A percentile compares a stretch with the other conserved stretches of the same genome.
phyloP scores from a whole-genome alignment of 768 basidiomycete species.

The Galerina marginata region DNA sequence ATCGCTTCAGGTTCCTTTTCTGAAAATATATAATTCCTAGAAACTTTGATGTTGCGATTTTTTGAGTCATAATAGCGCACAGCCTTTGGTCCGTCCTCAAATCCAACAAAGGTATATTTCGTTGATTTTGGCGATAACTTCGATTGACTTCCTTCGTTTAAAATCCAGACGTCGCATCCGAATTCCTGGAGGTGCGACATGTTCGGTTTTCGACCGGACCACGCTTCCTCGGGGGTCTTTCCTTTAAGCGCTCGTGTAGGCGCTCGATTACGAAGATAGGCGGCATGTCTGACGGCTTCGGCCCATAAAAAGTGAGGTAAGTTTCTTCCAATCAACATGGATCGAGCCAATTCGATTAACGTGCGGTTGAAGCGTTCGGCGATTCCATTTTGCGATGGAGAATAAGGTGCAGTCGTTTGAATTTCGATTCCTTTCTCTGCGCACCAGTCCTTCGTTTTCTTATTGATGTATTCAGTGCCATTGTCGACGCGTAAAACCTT shows the following conservation, averaged over 20 bases:
- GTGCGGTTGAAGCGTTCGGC: constrained; percentile 13
- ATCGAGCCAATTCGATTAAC: constrained; percentile 6
- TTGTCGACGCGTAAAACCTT: constrained; percentile 20
- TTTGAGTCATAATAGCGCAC: constrained; percentile 10
- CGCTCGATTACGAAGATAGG: constrained; percentile 33
- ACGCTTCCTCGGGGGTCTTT: constrained; percentile 30
- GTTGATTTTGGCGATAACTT: background rate
- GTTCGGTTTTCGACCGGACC: constrained; percentile 20
- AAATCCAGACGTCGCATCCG: constrained; percentile 19
- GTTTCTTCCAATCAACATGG: constrained; percentile 4
- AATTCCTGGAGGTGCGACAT: constrained; percentile 30
- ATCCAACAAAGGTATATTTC: background rate
- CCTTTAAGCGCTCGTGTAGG: constrained; percentile 25
- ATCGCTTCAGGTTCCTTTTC: constrained; percentile 9
- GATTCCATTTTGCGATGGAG: constrained; percentile 11
- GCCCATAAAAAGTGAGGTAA: constrained; percentile 14
- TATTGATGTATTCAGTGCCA: constrained; percentile 30
- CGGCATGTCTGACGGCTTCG: constrained; percentile 30
- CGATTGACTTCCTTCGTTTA: constrained; percentile 5
- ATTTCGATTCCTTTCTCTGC: constrained; percentile 1
- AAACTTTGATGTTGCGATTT: constrained; percentile 22
- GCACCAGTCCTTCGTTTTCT: background rate
- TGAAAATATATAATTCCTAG: constrained; percentile 23
- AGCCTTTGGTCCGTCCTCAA: constrained; percentile 6
- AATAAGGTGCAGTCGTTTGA: constrained; percentile 5